Conservation (phyloP, 108 stramenopile species). For the Skeletonema grethae region DNA sequence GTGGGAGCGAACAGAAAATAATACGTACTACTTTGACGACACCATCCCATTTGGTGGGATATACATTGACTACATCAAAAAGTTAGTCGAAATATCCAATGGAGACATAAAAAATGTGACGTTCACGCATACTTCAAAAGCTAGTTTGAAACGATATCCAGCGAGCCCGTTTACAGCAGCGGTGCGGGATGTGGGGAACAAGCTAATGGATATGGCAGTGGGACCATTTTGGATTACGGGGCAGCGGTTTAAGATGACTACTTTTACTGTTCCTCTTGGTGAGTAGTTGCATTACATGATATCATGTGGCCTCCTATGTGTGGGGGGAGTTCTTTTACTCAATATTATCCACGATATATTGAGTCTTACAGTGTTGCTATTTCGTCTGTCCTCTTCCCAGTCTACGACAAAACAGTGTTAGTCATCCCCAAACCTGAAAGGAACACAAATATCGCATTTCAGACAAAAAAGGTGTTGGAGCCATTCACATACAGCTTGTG, state of each 20-base stretch:
- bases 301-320: too few species aligned
- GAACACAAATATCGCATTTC: background rate
- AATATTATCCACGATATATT: too few species aligned
- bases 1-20: background rate
- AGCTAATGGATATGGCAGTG: constrained; percentile 21
- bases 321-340: too few species aligned
- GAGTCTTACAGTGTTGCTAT: too few species aligned
- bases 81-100: background rate
- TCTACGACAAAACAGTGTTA: constrained; percentile 27
- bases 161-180: background rate
- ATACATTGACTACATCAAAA: constrained; percentile 11
- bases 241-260: background rate
- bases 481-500: constrained; percentile 13
- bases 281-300: background rate
- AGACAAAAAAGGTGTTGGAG: constrained; percentile 17
- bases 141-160: constrained; percentile 1
- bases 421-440: constrained; percentile 16
- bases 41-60: constrained; percentile 15
- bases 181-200: constrained; percentile 20
- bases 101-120: constrained; percentile 22
- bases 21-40: constrained; percentile 10
- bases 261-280: constrained; percentile 7
- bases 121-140: constrained; percentile 20
- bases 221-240: constrained; percentile 35
- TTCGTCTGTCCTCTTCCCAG: background rate